These are phyloP conservation scores for Daedalea quercina DNA, from an alignment of 768 basidiomycete species.

Conservation along the genomic window DNA sequence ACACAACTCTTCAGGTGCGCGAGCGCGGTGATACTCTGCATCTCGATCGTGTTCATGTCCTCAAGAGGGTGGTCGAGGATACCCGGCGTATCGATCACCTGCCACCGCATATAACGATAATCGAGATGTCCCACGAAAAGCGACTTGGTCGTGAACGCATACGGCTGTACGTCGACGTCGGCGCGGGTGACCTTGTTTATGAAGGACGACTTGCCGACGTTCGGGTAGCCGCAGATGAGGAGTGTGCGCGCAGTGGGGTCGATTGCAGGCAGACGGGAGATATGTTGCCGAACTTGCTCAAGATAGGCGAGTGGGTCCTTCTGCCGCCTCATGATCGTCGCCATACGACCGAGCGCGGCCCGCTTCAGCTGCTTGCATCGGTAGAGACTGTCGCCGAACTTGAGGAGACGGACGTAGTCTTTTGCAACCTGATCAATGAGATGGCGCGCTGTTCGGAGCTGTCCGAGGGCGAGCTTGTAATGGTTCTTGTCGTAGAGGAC, in stretches of 20 bases:
- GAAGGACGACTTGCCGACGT: constrained; percentile 98
- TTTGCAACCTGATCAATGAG: constrained; percentile 96
- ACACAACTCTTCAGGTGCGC: constrained; percentile 93
- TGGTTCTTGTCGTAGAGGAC: constrained; percentile 99
- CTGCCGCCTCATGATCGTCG: constrained; percentile 96
- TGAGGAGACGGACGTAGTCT: constrained; percentile 93
- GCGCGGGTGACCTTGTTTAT: constrained; percentile 99
- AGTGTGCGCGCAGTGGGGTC: constrained; percentile 98
- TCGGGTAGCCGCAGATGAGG: constrained; percentile 97
- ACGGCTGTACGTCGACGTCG: constrained; percentile 98
- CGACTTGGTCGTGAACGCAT: constrained; percentile 98
- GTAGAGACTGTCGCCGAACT: constrained; percentile 97
- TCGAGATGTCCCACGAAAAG: constrained; percentile 98
- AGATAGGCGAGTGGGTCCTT: constrained; percentile 98
- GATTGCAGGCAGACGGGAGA: constrained; percentile 95
- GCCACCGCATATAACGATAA: constrained; percentile 99
- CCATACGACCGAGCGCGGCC: constrained; percentile 98
- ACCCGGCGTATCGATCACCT: constrained; percentile 98
- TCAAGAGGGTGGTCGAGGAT: constrained; percentile 97
- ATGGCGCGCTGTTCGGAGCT: constrained; percentile 92
- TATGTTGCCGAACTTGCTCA: constrained; percentile 98
- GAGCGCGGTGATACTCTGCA: constrained; percentile 98
- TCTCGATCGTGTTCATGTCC: constrained; percentile 99
- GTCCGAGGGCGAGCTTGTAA: constrained; percentile 97
- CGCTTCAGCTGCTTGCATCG: constrained; percentile 98